Evolutionary conservation across 768 basidiomycete species (phyloP).

Genomic region (Nevesoporus exiguus): DNA sequence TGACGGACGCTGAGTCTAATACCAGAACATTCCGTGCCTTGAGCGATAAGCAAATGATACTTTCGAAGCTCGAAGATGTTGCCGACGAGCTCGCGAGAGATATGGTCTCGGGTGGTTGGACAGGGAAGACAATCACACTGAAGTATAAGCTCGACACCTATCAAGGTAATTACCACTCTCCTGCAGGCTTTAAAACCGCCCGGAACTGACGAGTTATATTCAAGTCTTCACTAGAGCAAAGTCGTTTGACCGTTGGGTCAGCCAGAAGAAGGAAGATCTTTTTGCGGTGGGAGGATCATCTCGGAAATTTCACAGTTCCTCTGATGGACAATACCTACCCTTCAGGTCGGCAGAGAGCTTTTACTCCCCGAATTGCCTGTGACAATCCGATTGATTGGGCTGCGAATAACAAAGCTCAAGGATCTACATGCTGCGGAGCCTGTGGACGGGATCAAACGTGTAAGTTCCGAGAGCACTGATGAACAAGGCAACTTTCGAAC

Average conservation of each 20-base stretch:
- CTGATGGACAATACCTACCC: constrained; percentile 5
- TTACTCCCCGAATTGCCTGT: constrained; percentile 78
- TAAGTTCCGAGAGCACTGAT: constrained; percentile 32
- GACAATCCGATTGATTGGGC: constrained; percentile 78
- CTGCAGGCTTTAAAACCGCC: neutral
- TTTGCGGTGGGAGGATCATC: constrained; percentile 51
- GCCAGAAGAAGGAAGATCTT: constrained; percentile 69
- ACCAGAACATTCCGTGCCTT: constrained; percentile 74
- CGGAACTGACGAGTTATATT: constrained; percentile 7
- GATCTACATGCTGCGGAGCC: constrained; percentile 58
- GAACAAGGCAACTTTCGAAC: neutral
- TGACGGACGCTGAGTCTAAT: neutral
- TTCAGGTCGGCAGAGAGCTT: constrained; percentile 75
- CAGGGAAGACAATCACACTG: constrained; percentile 84
- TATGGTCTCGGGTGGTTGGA: constrained; percentile 75
- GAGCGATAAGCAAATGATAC: constrained; percentile 59
- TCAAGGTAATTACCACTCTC: constrained; percentile 48
- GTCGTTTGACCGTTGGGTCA: constrained; percentile 75
- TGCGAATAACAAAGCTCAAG: constrained; percentile 85
- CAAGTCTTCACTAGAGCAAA: constrained; percentile 80
- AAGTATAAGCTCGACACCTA: constrained; percentile 93
- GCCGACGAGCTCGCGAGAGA: constrained; percentile 80
- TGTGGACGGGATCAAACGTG: constrained; percentile 67
- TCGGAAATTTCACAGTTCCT: neutral
- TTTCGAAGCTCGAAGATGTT: constrained; percentile 76